Conservation (phyloP, 2,329 filamentous ascomycete species). For the Trichoderma sp. region DNA sequence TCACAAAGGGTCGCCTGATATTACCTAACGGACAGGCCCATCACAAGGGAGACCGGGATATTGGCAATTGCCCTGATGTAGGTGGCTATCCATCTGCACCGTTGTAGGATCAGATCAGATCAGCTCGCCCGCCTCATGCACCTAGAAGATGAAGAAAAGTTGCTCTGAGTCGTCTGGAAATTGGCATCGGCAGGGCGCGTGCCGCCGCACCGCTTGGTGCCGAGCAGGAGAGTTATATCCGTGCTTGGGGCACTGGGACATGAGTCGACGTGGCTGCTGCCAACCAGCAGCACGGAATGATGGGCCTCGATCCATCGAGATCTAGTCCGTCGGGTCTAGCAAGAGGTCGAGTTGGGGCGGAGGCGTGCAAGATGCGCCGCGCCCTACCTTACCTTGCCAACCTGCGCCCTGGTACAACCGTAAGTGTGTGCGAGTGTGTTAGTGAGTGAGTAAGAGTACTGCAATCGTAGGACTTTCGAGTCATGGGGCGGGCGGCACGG, state of each 20-base stretch:
- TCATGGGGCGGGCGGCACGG: background rate
- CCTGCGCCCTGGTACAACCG: background rate
- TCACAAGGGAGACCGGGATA: background rate
- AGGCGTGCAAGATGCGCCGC: background rate
- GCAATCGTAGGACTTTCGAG: background rate
- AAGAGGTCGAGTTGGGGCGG: background rate
- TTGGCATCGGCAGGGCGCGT: background rate
- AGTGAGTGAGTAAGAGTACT: background rate
- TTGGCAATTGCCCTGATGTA: background rate
- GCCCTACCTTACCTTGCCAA: background rate
- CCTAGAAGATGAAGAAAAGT: background rate
- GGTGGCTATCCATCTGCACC: slow-evolving; percentile 11
- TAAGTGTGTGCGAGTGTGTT: background rate
- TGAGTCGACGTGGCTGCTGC: background rate
- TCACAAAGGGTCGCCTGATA: background rate
- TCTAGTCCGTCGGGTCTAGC: background rate
- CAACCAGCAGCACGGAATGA: background rate
- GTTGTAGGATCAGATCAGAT: slow-evolving; percentile 8
- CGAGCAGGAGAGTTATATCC: background rate
- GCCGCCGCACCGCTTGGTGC: background rate
- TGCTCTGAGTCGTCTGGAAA: background rate
- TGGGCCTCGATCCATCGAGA: background rate
- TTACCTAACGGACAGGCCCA: slow-evolving; percentile 2
- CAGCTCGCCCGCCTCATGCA: background rate
- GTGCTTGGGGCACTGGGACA: background rate